Base-by-base conservation (phyloP, 768 basidiomycete species). In the Mrakia hoshinonis region DNA sequence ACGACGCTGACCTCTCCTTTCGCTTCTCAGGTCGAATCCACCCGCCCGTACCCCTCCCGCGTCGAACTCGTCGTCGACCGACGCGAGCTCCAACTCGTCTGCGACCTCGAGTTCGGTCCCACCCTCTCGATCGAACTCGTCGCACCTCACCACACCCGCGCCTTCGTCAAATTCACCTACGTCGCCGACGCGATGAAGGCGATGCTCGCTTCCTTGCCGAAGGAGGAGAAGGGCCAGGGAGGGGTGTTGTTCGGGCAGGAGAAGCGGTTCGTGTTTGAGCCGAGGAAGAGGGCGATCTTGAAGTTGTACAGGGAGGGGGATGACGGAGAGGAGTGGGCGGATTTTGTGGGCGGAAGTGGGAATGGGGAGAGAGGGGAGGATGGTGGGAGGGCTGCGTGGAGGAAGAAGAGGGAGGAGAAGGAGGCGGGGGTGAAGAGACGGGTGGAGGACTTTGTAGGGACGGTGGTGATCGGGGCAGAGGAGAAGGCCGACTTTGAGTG, bases 211-310 rank as follows among this genome's bases (percentile, higher is more conserved):
- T 58, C 55, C 1, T 26, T 58, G 6, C 55, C 55, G 5, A 11
- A 12, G 1, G 55, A 58, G 55, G 29, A 58, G 1, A 34, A 26
- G 20, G 55, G 55, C 6, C 24, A 58, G 1, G 55, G 55, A 12
- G 55, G 55, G 18, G 55, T 20, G 1, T 26, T 24, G 54, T 55
- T 34, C 20, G 55, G 55, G 18, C 29, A 58, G 26, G 29, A 58
- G 55, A 58, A 58, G 55, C 26, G 29, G 31, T 58, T 58, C 15
- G 55, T 58, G 55, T 58, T 58, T 13, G 55, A 58, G 31, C 55
- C 55, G 55, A 58, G 55, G 55, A 58, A 58, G 29, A 58, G 55
- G 55, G 34, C 34, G 29, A 13, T 58, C 12, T 18, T 58, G 24
- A 26, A 26, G 4, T 13, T 58, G 9, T 58, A 58, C 20, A 11